phyloP scores from a whole-genome alignment of 371 early-diverging fungal genomes.

The Mortierella sp. region DNA sequence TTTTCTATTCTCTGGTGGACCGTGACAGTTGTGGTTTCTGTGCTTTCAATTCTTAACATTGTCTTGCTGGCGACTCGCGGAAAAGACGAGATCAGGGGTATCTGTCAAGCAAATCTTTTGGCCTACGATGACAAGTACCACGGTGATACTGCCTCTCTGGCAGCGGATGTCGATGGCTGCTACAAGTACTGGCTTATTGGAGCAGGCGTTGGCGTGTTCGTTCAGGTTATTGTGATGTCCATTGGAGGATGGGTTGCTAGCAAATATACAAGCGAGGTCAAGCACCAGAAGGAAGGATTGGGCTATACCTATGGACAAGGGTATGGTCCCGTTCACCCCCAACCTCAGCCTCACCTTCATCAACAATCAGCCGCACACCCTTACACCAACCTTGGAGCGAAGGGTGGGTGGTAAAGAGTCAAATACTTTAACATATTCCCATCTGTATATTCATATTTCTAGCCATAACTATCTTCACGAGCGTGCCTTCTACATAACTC shows the following conservation, averaged over 20 bases:
- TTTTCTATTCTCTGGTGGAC: constrained; percentile 56
- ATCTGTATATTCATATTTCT: no score
- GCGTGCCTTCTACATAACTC: no score
- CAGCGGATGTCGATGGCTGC: constrained; percentile 23
- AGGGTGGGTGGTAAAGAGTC: neutral
- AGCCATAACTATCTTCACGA: no score
- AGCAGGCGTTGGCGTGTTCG: constrained; percentile 10
- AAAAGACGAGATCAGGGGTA: constrained; percentile 16
- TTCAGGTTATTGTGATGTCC: constrained; percentile 29
- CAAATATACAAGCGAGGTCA: constrained; percentile 40
- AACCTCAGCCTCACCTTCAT: constrained; percentile 9
- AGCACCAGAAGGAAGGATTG: constrained; percentile 26
- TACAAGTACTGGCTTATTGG: constrained; percentile 18
- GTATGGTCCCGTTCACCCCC: constrained; percentile 23
- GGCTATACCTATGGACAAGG: constrained; percentile 25
- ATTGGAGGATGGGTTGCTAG: constrained; percentile 47
- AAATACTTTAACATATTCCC: neutral
- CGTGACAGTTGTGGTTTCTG: constrained; percentile 25
- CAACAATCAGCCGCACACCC: constrained; percentile 25
- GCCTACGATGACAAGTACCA: constrained; percentile 4
- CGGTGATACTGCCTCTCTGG: neutral
- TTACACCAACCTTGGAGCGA: constrained; percentile 21
- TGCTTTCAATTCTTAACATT: constrained; percentile 16
- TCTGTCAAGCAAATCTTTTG: constrained; percentile 18
- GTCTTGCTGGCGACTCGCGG: constrained; percentile 32